Evolutionary conservation across 2,329 filamentous ascomycete genomes (phyloP).

Genomic region (Pseudocercospora pini-densiflorae): DNA sequence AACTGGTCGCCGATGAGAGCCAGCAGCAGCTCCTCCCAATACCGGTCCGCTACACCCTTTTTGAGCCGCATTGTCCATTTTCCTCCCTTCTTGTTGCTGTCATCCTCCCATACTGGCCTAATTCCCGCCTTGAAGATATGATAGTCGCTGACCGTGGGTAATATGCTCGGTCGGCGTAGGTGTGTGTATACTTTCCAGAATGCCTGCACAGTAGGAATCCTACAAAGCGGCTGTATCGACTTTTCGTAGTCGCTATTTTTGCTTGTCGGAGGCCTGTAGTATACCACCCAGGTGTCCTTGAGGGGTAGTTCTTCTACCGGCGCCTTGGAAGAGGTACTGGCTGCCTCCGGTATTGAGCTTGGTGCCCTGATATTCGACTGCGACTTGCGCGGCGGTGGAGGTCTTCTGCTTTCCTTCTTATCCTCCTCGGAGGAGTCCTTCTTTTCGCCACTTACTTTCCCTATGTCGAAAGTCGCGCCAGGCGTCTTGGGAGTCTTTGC

Average conservation of each 20-base stretch:
- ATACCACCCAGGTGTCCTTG: conserved; percentile 91
- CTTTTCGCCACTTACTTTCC: conserved; percentile 66
- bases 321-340: conserved; percentile 41
- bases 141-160: conserved; percentile 95
- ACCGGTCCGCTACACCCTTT: conserved; percentile 95
- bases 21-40: conserved; percentile 93
- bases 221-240: conserved; percentile 84
- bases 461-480: conserved; percentile 78
- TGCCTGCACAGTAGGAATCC: conserved; percentile 80
- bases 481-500: conserved; percentile 79
- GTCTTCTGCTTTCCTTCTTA: conserved; percentile 31
- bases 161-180: conserved; percentile 82
- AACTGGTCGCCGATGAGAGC: conserved; percentile 95
- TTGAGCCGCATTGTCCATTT: conserved; percentile 98
- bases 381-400: conserved; percentile 34
- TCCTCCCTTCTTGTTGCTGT: conserved; percentile 92
- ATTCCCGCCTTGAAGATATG: conserved; percentile 98
- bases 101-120: conserved; percentile 97
- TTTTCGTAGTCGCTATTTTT: conserved; percentile 99
- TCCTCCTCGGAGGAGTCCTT: conserved; percentile 58
- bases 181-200: conserved; percentile 91
- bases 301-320: conserved; percentile 57
- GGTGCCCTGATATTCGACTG: conserved; percentile 29
- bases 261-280: conserved; percentile 94
- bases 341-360: conserved; percentile 19